Percentiles rank a stretch among this genome's conserved stretches.
Evolutionary conservation across 441 rosid genomes (phyloP).

Genomic region (Adansonia rubrostipa): DNA sequence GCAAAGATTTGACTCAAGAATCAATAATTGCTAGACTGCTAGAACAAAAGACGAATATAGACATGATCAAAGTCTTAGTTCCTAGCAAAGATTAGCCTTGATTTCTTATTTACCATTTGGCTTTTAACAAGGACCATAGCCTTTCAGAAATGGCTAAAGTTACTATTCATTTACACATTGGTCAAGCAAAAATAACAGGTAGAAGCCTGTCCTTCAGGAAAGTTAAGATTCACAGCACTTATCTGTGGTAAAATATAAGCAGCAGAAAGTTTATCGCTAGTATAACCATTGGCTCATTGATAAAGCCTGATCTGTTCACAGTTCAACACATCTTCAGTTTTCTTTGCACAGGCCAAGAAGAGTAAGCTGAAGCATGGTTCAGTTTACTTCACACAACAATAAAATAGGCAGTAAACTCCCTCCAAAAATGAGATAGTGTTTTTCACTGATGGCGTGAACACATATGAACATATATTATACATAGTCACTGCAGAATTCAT

Average conservation of each 20-base stretch:
- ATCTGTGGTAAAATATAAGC: background rate
- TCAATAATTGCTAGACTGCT: constrained; percentile 4
- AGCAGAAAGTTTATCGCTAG: constrained; percentile 10
- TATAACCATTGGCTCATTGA: background rate
- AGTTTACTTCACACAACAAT: constrained; percentile 4
- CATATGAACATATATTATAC: background rate
- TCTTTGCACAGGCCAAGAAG: background rate
- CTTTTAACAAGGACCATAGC: constrained; percentile 18
- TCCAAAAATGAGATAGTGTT: background rate
- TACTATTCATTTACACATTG: background rate
- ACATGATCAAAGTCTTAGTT: constrained; percentile 6
- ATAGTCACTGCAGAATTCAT: background rate
- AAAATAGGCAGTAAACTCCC: background rate
- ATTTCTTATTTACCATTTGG: background rate
- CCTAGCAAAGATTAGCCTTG: constrained; percentile 9
- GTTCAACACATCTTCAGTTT: background rate
- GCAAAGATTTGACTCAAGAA: background rate
- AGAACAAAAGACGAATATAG: background rate
- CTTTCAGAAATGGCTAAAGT: constrained; percentile 14
- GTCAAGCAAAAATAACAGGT: constrained; percentile 2
- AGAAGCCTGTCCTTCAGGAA: background rate
- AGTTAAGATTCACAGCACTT: background rate
- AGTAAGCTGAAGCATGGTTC: constrained; percentile 9
- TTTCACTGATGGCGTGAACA: background rate
- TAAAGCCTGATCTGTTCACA: background rate